Conservation (phyloP, 768 basidiomycete species). For the Tricholomella constricta region DNA sequence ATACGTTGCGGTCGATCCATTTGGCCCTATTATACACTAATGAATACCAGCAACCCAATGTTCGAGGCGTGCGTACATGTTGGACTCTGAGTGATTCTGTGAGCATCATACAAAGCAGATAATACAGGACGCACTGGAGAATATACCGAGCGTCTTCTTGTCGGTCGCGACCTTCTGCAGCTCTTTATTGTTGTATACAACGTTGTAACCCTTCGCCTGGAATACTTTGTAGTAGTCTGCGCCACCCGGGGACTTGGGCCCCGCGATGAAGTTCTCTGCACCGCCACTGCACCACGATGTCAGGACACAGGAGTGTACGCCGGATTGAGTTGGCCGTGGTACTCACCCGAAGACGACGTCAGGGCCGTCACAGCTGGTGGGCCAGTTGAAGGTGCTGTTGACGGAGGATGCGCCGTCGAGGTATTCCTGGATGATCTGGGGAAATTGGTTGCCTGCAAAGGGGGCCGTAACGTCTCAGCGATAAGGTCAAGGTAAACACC, state of each 20-base stretch:
- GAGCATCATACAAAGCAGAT: background rate
- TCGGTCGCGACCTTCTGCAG: slow-evolving; percentile 32
- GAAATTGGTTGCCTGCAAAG: slow-evolving; percentile 28
- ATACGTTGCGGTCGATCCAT: slow-evolving; percentile 45
- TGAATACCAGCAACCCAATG: background rate
- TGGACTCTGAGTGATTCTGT: slow-evolving; percentile 14
- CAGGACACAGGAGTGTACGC: background rate
- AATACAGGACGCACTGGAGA: slow-evolving; percentile 31
- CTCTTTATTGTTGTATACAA: slow-evolving; percentile 38
- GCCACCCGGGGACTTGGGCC: slow-evolving; percentile 37
- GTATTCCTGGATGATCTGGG: slow-evolving; percentile 39
- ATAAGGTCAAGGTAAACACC: no score
- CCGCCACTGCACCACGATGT: slow-evolving; percentile 34
- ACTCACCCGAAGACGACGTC: slow-evolving; percentile 47
- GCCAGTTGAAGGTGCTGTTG: slow-evolving; percentile 39
- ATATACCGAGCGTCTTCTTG: slow-evolving; percentile 45
- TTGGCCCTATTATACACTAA: slow-evolving; percentile 35
- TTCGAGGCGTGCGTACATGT: slow-evolving; percentile 17
- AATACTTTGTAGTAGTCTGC: slow-evolving; percentile 45
- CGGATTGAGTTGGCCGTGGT: background rate
- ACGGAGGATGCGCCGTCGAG: slow-evolving; percentile 33
- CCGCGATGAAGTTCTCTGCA: slow-evolving; percentile 45
- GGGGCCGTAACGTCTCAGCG: background rate
- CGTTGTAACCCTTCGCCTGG: slow-evolving; percentile 41
- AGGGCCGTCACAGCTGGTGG: slow-evolving; percentile 41